phyloP scores from a whole-genome alignment of 2,329 filamentous ascomycete genomes.

The Pseudopyricularia cyperi region DNA sequence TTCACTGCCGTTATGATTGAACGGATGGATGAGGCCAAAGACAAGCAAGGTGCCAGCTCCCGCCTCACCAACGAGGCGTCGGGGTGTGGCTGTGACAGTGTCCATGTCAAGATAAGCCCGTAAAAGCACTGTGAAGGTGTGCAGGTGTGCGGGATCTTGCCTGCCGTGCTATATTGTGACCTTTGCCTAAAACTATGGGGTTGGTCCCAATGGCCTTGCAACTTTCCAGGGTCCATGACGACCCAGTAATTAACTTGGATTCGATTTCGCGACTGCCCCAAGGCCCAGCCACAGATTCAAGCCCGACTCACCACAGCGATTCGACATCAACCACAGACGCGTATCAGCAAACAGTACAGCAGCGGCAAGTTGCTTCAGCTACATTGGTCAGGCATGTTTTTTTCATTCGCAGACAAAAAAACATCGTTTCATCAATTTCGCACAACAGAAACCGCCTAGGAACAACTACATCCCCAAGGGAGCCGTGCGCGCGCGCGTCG shows the following conservation, averaged over 20 bases:
- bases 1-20: background rate
- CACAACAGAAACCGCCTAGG: background rate
- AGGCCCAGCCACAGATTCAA: background rate
- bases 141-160: background rate
- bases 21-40: background rate
- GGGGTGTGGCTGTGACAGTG: background rate
- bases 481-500: background rate
- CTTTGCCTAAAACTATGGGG: background rate
- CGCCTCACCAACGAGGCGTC: background rate
- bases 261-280: background rate
- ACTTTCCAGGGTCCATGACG: background rate
- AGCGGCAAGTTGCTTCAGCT: background rate
- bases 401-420: background rate
- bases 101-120: background rate
- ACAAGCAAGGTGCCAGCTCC: background rate
- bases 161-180: background rate
- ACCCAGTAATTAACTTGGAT: background rate
- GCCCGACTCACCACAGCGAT: background rate
- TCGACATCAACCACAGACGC: background rate
- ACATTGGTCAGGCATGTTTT: background rate
- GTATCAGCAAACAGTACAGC: background rate
- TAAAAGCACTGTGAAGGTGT: background rate
- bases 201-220: no score
- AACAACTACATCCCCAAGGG: background rate
- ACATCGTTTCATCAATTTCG: background rate